Percentiles rank a stretch among this genome's conserved stretches.
phyloP scores from a whole-genome alignment of 345 rosid genomes.

The Leavenworthia alabamica region DNA sequence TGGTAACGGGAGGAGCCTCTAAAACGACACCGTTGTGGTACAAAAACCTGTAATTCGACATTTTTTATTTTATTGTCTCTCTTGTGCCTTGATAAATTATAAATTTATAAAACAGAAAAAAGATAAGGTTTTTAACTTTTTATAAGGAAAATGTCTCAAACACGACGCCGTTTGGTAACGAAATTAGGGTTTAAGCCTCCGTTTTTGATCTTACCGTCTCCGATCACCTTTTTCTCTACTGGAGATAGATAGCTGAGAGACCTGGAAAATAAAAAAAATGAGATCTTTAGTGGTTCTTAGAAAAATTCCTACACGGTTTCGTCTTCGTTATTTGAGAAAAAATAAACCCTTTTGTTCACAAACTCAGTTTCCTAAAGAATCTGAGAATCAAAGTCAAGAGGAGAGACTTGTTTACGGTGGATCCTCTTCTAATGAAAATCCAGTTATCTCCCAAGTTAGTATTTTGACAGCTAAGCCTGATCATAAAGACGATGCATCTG shows the following conservation, averaged over 20 bases:
- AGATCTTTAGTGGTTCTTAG: conserved; percentile 28
- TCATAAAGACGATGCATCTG: conserved; percentile 19
- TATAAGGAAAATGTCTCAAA: not conserved
- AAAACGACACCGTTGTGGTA: conserved; percentile 51
- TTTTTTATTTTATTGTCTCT: conserved; percentile 15
- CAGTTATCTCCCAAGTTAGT: not conserved
- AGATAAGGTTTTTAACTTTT: not conserved
- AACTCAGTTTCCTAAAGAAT: conserved; percentile 22
- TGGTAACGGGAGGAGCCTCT: conserved; percentile 47
- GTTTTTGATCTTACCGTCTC: not conserved
- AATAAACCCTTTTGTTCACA: conserved; percentile 38
- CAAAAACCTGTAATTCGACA: conserved; percentile 43
- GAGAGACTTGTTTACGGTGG: not conserved
- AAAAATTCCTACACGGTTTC: conserved; percentile 7
- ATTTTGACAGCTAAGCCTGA: conserved; percentile 3
- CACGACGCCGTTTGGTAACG: conserved; percentile 12
- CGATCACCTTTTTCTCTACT: conserved; percentile 16
- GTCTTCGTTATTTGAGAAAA: conserved; percentile 25
- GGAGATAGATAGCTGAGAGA: not conserved
- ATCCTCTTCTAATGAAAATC: conserved; percentile 1
- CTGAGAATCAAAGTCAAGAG: conserved; percentile 13
- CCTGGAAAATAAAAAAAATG: conserved; percentile 4
- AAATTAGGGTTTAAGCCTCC: conserved; percentile 28
- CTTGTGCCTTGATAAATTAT: not conserved
- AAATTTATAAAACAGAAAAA: not conserved